These are phyloP conservation scores for Monosporascus sp. DNA, from an alignment of 2,329 filamentous ascomycete species.

Conservation along the genomic window DNA sequence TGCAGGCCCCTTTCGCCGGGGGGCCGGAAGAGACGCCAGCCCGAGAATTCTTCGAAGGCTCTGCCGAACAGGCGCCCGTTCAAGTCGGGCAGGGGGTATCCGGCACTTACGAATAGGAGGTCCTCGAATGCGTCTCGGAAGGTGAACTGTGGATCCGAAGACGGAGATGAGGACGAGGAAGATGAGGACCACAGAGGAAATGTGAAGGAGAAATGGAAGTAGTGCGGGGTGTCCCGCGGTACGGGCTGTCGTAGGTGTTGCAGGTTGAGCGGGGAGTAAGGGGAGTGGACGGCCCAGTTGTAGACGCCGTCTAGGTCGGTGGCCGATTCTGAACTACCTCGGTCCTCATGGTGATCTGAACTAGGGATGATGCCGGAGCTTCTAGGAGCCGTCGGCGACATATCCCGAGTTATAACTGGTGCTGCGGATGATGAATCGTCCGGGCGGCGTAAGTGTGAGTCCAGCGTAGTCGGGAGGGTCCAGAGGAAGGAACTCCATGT, in stretches of 20 bases:
- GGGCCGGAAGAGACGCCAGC: constrained; percentile 2
- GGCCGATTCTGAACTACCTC: not conserved
- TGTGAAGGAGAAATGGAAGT: not conserved
- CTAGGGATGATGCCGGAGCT: too few species aligned
- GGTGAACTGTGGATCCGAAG: constrained; percentile 31
- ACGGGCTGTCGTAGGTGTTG: constrained; percentile 41
- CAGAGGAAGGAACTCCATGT: constrained; percentile 1
- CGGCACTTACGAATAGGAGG: constrained; percentile 43
- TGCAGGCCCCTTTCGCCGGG: constrained; percentile 28
- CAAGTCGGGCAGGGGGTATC: constrained; percentile 37
- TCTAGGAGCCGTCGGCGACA: too few species aligned
- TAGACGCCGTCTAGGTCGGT: constrained; percentile 21
- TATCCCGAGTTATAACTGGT: not conserved
- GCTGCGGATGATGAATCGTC: not conserved
- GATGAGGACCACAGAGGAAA: not conserved
- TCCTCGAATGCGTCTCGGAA: constrained; percentile 56
- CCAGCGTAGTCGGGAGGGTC: constrained; percentile 1
- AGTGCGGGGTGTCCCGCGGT: constrained; percentile 36
- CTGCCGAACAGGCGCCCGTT: constrained; percentile 13
- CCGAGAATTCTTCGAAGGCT: constrained; percentile 17
- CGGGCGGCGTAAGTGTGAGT: not conserved
- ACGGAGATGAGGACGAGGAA: constrained; percentile 7
- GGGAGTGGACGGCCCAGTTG: constrained; percentile 32
- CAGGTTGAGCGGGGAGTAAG: constrained; percentile 42
- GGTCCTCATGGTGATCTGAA: not conserved